phyloP scores from a whole-genome alignment of 2,329 filamentous ascomycete species.

The Penicillium concentricum region DNA sequence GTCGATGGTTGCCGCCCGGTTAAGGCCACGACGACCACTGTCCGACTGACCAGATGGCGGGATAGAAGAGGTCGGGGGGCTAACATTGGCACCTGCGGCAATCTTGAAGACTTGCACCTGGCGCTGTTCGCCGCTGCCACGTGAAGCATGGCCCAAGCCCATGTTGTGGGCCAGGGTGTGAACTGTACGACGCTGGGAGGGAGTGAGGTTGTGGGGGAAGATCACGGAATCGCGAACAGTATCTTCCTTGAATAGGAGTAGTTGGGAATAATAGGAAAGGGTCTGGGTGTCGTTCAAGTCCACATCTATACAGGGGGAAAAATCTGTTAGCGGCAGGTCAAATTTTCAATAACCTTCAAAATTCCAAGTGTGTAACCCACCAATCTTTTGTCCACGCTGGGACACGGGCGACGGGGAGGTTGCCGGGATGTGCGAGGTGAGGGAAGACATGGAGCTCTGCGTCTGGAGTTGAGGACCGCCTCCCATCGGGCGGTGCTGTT shows the following conservation, averaged over 20 bases:
- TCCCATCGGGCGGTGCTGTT: conserved; percentile 80
- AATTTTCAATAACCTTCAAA: neutral
- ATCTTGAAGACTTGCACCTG: conserved; percentile 82
- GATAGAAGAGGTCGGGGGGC: conserved; percentile 62
- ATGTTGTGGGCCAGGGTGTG: conserved; percentile 95
- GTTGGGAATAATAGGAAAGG: conserved; percentile 83
- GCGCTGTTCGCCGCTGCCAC: conserved; percentile 80
- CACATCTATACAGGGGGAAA: conserved; percentile 54
- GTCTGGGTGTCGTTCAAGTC: conserved; percentile 90
- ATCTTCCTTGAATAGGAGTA: conserved; percentile 85
- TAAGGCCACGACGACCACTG: conserved; percentile 77
- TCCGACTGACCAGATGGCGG: conserved; percentile 67
- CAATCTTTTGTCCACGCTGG: conserved; percentile 45
- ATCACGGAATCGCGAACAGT: conserved; percentile 74
- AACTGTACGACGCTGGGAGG: conserved; percentile 82
- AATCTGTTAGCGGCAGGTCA: neutral
- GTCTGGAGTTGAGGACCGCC: conserved; percentile 66
- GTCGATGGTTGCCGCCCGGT: conserved; percentile 94
- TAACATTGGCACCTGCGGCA: conserved; percentile 53
- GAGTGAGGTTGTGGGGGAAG: conserved; percentile 77
- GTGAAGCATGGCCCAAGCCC: conserved; percentile 85
- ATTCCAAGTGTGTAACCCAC: conserved; percentile 19
- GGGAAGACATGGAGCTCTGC: conserved; percentile 81
- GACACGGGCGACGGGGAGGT: conserved; percentile 69
- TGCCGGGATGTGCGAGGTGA: conserved; percentile 63